Evolutionary conservation across 2,329 filamentous ascomycete genomes (phyloP).

Genomic region (Teratosphaeria gauchensis): DNA sequence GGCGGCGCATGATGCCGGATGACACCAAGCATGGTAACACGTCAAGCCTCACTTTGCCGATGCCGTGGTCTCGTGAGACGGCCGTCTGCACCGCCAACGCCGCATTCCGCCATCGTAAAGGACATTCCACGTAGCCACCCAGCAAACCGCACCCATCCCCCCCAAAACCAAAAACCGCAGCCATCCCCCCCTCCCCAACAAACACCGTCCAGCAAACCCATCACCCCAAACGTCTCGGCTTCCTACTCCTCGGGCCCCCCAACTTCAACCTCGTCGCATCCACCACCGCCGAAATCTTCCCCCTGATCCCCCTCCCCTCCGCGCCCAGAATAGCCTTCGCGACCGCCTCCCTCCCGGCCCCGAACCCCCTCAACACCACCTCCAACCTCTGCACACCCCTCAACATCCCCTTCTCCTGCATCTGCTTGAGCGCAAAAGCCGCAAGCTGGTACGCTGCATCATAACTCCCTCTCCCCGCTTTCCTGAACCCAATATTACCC

Average conservation of each 20-base stretch:
- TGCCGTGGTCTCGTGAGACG: too few relatives aligned
- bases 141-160: too few relatives aligned
- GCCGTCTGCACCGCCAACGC: too few relatives aligned
- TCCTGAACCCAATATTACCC: slow-evolving; percentile 87
- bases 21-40: too few relatives aligned
- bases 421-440: slow-evolving; percentile 70
- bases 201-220: not conserved
- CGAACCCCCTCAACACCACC: slow-evolving; percentile 76
- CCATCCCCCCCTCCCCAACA: too few relatives aligned
- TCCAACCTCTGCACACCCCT: slow-evolving; percentile 68
- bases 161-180: too few relatives aligned
- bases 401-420: slow-evolving; percentile 72
- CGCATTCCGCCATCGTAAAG: too few relatives aligned
- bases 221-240: slow-evolving; percentile 68
- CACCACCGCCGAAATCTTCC: slow-evolving; percentile 67
- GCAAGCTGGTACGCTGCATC: slow-evolving; percentile 88
- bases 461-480: slow-evolving; percentile 69
- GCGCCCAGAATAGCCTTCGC: slow-evolving; percentile 79
- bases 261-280: slow-evolving; percentile 91
- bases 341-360: slow-evolving; percentile 75
- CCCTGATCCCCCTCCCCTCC: slow-evolving; percentile 67
- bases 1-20: too few relatives aligned
- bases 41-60: too few relatives aligned
- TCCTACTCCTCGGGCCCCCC: slow-evolving; percentile 80
- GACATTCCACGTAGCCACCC: too few relatives aligned